Conservation (phyloP, 2,329 filamentous ascomycete species). For the Fusarium nodosum region DNA sequence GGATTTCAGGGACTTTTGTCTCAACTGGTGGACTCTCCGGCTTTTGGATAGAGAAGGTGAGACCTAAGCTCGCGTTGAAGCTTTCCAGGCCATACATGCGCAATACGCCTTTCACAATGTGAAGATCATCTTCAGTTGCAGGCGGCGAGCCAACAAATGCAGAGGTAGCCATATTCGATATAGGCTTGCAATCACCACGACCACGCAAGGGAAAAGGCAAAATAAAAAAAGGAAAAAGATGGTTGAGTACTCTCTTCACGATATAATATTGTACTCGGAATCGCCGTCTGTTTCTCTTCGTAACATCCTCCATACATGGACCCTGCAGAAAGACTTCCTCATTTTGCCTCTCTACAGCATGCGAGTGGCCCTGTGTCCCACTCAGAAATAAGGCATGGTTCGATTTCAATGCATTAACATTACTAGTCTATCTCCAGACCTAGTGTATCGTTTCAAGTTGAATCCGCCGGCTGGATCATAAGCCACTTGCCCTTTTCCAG, state of each 20-base stretch:
- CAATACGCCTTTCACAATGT: constrained; percentile 25
- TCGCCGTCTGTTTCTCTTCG: background rate
- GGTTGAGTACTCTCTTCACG: background rate
- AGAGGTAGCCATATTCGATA: constrained; percentile 4
- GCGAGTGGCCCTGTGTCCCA: background rate
- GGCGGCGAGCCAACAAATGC: constrained; percentile 30
- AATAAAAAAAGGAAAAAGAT: background rate
- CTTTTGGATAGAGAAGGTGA: constrained; percentile 13
- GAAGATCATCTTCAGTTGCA: constrained; percentile 13
- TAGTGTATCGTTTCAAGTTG: background rate
- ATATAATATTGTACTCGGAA: background rate
- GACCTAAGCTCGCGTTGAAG: constrained; percentile 17
- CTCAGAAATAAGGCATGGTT: background rate
- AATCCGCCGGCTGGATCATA: background rate
- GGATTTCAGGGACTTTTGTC: constrained; percentile 18
- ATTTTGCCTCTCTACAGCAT: background rate
- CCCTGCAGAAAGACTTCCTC: background rate
- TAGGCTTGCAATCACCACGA: background rate
- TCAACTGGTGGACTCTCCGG: constrained; percentile 19
- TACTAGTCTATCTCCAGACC: too few species aligned
- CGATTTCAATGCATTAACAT: background rate
- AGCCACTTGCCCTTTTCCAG: background rate
- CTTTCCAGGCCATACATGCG: constrained; percentile 20
- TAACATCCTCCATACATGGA: background rate
- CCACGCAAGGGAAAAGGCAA: background rate